phyloP scores from a whole-genome alignment of 176 grass and related monocot species.

The Triticum dicoccoides region DNA sequence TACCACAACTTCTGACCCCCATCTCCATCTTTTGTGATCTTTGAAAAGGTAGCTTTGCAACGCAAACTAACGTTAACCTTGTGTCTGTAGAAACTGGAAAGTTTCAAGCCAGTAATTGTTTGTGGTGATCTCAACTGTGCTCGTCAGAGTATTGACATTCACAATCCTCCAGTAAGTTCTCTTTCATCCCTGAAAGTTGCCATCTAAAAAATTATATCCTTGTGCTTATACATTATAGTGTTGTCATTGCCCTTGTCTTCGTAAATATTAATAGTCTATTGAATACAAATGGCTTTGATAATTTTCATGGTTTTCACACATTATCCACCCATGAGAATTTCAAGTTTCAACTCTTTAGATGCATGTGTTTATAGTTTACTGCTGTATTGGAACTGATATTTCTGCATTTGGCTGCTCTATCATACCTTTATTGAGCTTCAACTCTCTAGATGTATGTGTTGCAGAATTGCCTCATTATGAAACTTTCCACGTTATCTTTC shows the following conservation, averaged over 20 bases:
- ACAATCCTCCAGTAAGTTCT: conserved; percentile 70
- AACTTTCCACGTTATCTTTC: neutral
- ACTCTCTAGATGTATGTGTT: neutral
- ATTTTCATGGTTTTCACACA: neutral
- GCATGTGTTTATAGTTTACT: neutral
- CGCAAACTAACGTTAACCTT: conserved; percentile 3
- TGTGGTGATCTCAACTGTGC: conserved; percentile 82
- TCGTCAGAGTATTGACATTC: conserved; percentile 79
- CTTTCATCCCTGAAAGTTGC: neutral
- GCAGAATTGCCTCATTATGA: neutral
- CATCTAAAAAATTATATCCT: conserved; percentile 6
- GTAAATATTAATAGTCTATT: neutral
- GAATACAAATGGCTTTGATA: neutral
- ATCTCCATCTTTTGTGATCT: neutral
- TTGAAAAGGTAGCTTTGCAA: conserved; percentile 1
- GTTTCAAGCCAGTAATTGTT: conserved; percentile 78
- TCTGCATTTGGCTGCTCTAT: neutral
- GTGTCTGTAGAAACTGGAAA: conserved; percentile 72
- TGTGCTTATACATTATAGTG: neutral
- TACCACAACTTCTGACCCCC: neutral
- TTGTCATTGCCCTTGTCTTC: neutral
- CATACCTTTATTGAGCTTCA: neutral
- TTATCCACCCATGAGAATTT: neutral
- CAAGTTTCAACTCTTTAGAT: neutral
- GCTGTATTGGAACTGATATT: neutral